Conservation (phyloP, 2,329 filamentous ascomycete genomes). For the Colletotrichum karsti region DNA sequence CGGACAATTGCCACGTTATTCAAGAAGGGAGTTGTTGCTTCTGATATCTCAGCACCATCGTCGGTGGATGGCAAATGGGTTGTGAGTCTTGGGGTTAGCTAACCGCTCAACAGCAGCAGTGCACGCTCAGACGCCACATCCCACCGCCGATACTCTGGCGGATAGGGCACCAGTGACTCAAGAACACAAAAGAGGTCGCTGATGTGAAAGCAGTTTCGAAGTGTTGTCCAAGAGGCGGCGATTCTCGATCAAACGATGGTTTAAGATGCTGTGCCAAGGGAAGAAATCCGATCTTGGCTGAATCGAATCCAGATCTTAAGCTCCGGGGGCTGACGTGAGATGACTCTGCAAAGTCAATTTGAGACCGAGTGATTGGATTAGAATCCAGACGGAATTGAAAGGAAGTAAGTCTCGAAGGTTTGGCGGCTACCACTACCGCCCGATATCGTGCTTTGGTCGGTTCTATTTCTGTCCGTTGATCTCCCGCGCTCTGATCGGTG, state of each 20-base stretch:
- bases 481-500: background rate
- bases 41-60: background rate
- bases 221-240: background rate
- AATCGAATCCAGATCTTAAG: background rate
- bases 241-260: background rate
- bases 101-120: background rate
- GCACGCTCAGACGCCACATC: constrained; percentile 9
- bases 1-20: background rate
- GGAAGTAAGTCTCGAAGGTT: background rate
- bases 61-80: background rate
- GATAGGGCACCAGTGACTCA: constrained; percentile 4
- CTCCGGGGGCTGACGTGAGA: background rate
- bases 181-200: background rate
- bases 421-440: background rate
- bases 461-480: background rate
- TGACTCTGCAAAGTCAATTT: background rate
- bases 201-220: background rate
- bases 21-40: constrained; percentile 3
- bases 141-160: background rate
- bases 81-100: background rate
- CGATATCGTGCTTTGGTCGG: background rate
- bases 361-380: background rate
- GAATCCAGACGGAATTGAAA: background rate
- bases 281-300: background rate
- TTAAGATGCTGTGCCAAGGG: background rate